Conservation (phyloP, 78 protist species). For the Mantamonas sphyraenae region DNA sequence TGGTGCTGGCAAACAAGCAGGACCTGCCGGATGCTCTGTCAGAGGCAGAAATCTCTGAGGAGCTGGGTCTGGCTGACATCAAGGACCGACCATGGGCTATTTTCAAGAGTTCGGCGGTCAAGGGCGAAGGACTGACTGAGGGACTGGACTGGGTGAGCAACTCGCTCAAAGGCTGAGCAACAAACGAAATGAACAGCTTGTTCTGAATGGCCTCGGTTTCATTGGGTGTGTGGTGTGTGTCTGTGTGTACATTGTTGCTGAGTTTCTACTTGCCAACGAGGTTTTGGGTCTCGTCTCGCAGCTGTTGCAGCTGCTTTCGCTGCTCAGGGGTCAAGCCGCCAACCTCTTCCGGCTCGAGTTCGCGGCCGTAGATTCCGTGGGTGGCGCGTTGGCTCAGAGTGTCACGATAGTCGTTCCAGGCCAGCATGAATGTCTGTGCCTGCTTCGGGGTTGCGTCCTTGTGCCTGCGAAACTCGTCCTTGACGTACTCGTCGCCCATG, state of each 20-base stretch:
- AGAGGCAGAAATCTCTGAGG: conserved; percentile 43
- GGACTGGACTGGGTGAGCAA: conserved; percentile 75
- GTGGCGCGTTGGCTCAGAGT: too few relatives aligned
- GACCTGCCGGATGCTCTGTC: conserved; percentile 70
- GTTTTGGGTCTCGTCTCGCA: neutral
- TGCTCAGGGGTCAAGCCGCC: neutral
- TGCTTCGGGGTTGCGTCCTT: too few relatives aligned
- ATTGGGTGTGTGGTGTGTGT: neutral
- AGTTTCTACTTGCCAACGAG: conserved; percentile 18
- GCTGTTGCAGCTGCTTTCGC: conserved; percentile 3
- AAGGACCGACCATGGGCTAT: conserved; percentile 73
- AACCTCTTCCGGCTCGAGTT: too few relatives aligned
- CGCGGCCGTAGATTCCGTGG: too few relatives aligned
- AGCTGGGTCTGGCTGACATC: conserved; percentile 40
- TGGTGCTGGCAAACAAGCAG: conserved; percentile 90
- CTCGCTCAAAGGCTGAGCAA: neutral
- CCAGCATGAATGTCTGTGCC: neutral
- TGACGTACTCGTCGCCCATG: neutral
- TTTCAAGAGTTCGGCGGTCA: conserved; percentile 68
- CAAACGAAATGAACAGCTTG: neutral
- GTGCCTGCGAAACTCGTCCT: conserved; percentile 11
- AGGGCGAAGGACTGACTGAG: conserved; percentile 79
- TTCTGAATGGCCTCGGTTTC: neutral
- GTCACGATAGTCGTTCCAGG: neutral
- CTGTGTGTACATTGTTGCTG: too few relatives aligned